These are phyloP conservation scores for Eucalyptus cladocalyx DNA, from an alignment of 345 rosid genomes.

Conservation along the genomic window DNA sequence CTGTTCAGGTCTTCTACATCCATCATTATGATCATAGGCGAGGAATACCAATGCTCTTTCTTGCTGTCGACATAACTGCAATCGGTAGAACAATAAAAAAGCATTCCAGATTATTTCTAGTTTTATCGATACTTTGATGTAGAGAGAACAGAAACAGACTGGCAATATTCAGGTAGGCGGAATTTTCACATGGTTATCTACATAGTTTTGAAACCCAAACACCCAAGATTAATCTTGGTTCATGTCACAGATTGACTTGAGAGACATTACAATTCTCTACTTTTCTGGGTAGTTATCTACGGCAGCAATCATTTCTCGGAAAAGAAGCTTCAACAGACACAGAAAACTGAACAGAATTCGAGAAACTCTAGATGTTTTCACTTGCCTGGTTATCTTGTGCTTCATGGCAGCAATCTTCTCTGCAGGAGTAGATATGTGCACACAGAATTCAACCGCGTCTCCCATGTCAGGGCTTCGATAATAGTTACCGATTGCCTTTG, in stretches of 20 bases:
- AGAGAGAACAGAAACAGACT: not conserved
- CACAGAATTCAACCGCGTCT: conserved; percentile 61
- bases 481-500: conserved; percentile 58
- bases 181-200: not conserved
- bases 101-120: not conserved
- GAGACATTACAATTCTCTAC: not conserved
- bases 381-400: conserved; percentile 50
- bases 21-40: conserved; percentile 44
- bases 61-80: conserved; percentile 48
- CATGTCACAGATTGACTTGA: not conserved
- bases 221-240: not conserved
- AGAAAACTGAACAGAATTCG: not conserved
- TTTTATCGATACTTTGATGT: not conserved
- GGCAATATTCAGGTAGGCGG: not conserved
- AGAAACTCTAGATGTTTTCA: not conserved
- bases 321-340: not conserved
- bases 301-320: not conserved
- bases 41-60: conserved; percentile 71
- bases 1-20: conserved; percentile 47
- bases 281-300: not conserved
- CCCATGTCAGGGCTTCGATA: conserved; percentile 96
- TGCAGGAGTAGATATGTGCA: conserved; percentile 64
- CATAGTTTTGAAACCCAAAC: not conserved
- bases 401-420: conserved; percentile 56
- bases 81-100: not conserved